Conservation (phyloP, 2,329 filamentous ascomycete genomes). For the Pseudocercospora cruenta region DNA sequence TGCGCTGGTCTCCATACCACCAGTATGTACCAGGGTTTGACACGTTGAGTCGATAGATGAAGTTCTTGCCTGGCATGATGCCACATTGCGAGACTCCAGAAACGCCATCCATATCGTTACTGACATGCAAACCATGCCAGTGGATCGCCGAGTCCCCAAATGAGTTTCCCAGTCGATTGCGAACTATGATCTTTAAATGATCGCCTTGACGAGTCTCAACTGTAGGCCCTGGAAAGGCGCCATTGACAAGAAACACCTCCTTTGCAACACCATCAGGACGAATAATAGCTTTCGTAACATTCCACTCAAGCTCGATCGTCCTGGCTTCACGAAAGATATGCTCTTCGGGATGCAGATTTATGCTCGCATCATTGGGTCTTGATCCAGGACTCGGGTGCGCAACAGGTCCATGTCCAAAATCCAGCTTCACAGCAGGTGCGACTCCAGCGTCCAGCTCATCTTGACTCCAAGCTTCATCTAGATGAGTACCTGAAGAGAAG, state of each 20-base stretch:
- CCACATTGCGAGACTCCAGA: slow-evolving; percentile 27
- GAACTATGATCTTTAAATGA: slow-evolving; percentile 46
- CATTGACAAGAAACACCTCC: slow-evolving; percentile 54
- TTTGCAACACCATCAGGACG: slow-evolving; percentile 53
- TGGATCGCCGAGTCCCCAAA: slow-evolving; percentile 44
- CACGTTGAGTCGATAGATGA: slow-evolving; percentile 40
- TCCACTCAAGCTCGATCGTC: slow-evolving; percentile 21
- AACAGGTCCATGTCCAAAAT: slow-evolving; percentile 8
- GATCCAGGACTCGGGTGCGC: not conserved
- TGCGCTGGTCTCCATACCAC: slow-evolving; percentile 50
- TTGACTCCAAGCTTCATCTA: not conserved
- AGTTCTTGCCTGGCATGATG: slow-evolving; percentile 29
- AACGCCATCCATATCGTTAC: slow-evolving; percentile 29
- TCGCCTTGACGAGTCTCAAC: slow-evolving; percentile 54
- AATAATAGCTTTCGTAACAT: slow-evolving; percentile 16
- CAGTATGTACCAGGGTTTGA: slow-evolving; percentile 45
- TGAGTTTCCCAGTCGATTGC: slow-evolving; percentile 43
- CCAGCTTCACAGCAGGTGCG: not conserved
- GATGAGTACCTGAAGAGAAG: not conserved
- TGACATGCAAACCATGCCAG: slow-evolving; percentile 47
- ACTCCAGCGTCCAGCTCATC: not conserved
- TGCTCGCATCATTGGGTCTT: slow-evolving; percentile 6
- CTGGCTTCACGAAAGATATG: slow-evolving; percentile 18
- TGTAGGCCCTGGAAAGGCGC: slow-evolving; percentile 54
- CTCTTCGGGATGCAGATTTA: slow-evolving; percentile 22